phyloP scores from a whole-genome alignment of 805 yeast genomes.

The Candida palmyrensis region DNA sequence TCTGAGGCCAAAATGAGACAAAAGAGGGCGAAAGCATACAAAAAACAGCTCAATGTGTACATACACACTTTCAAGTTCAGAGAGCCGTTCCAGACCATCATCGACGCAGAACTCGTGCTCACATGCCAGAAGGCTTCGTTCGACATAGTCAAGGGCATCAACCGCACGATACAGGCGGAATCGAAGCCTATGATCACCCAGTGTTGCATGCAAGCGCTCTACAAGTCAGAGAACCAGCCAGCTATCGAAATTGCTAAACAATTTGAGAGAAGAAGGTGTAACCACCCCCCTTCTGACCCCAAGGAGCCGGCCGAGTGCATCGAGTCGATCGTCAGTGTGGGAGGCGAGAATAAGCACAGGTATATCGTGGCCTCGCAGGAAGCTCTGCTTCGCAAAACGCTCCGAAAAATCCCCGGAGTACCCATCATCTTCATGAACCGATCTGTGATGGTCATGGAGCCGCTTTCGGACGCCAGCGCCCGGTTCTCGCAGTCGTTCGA shows the following conservation, averaged over 20 bases:
- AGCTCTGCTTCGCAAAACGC: constrained; percentile 56
- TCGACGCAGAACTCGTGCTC: constrained; percentile 74
- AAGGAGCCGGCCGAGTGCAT: constrained; percentile 73
- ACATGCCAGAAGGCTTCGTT: constrained; percentile 63
- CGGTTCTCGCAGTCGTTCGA: constrained; percentile 45
- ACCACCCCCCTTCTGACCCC: constrained; percentile 64
- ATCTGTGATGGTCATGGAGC: constrained; percentile 95
- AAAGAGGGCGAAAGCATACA: constrained; percentile 89
- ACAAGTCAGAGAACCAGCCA: constrained; percentile 61
- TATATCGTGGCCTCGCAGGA: constrained; percentile 87
- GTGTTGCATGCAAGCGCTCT: constrained; percentile 86
- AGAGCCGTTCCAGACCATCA: constrained; percentile 86
- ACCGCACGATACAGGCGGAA: constrained; percentile 78
- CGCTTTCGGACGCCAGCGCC: constrained; percentile 67
- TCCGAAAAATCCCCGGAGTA: constrained; percentile 81
- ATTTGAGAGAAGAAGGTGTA: constrained; percentile 90
- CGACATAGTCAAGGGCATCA: constrained; percentile 76
- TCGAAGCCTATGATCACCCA: constrained; percentile 91
- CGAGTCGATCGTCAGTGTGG: constrained; percentile 57
- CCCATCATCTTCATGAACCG: constrained; percentile 85
- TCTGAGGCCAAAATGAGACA: constrained; percentile 89
- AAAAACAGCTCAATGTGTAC: constrained; percentile 86
- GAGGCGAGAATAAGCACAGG: constrained; percentile 83
- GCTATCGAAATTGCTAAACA: constrained; percentile 79
- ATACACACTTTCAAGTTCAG: constrained; percentile 85